A percentile compares a stretch with the other conserved stretches of the same genome.
phyloP scores from a whole-genome alignment of 2,329 filamentous ascomycete genomes.

The Colletotrichum echinochloae region DNA sequence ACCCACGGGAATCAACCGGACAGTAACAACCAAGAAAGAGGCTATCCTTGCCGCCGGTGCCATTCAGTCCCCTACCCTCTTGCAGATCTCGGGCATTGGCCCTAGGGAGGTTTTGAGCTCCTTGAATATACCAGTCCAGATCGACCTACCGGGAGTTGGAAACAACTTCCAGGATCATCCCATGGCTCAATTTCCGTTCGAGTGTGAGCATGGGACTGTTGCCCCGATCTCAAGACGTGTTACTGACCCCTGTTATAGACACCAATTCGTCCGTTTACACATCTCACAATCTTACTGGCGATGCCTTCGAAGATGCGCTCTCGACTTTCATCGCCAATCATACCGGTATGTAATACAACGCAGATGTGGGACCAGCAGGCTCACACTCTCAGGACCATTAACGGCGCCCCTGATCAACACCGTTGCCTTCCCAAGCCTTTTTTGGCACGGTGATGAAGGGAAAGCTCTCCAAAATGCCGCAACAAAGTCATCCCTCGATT shows the following conservation, averaged over 20 bases:
- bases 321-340: conserved; percentile 26
- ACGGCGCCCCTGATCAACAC: conserved; percentile 47
- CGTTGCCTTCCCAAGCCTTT: conserved; percentile 46
- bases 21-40: conserved; percentile 48
- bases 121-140: conserved; percentile 46
- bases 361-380: not conserved
- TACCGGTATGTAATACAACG: conserved; percentile 5
- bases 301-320: conserved; percentile 16
- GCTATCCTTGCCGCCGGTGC: conserved; percentile 57
- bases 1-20: conserved; percentile 21
- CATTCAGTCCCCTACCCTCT: conserved; percentile 56
- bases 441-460: conserved; percentile 43
- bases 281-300: conserved; percentile 25
- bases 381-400: conserved; percentile 18
- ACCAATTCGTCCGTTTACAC: conserved; percentile 32
- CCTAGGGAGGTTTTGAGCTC: conserved; percentile 45
- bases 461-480: conserved; percentile 42
- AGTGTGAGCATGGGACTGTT: conserved; percentile 42
- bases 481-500: conserved; percentile 43
- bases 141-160: conserved; percentile 50
- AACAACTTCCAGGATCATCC: conserved; percentile 50
- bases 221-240: conserved; percentile 7
- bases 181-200: conserved; percentile 42
- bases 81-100: conserved; percentile 56
- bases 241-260: not conserved